These are phyloP conservation scores for Millerago galiae DNA, from an alignment of 805 yeast genomes.

Conservation along the genomic window DNA sequence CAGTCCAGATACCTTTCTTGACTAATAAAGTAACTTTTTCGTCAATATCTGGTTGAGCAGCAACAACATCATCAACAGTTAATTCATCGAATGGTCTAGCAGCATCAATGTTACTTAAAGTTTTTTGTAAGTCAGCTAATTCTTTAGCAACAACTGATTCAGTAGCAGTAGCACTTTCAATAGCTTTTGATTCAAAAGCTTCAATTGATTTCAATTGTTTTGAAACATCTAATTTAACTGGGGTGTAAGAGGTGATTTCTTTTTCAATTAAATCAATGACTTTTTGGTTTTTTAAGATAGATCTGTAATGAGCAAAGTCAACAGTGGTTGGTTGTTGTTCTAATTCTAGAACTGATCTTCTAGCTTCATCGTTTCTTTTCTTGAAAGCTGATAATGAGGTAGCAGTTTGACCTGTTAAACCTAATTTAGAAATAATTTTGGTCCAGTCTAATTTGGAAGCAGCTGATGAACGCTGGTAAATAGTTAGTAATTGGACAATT, in stretches of 20 bases:
- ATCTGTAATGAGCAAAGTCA: constrained; percentile 77
- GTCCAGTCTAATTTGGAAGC: constrained; percentile 94
- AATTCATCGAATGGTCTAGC: constrained; percentile 98
- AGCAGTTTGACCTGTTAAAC: constrained; percentile 90
- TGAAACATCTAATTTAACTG: constrained; percentile 78
- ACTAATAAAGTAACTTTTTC: constrained; percentile 94
- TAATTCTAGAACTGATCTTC: constrained; percentile 68
- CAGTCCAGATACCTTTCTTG: constrained; percentile 94
- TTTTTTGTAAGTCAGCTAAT: constrained; percentile 76
- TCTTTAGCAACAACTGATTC: constrained; percentile 85
- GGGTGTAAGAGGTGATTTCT: constrained; percentile 69
- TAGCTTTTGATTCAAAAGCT: constrained; percentile 90
- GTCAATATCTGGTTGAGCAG: constrained; percentile 97
- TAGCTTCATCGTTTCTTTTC: constrained; percentile 98
- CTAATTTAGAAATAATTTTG: constrained; percentile 78
- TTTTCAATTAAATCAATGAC: constrained; percentile 77
- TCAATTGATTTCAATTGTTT: constrained; percentile 89
- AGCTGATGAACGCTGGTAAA: constrained; percentile 37
- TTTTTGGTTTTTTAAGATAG: constrained; percentile 71
- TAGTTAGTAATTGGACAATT: constrained; percentile 26
- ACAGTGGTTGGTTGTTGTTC: constrained; percentile 68
- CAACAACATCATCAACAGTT: constrained; percentile 89
- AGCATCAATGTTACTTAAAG: constrained; percentile 87
- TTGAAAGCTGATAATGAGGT: constrained; percentile 84
- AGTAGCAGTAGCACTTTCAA: constrained; percentile 91